Evolutionary conservation across 495 filamentous ascomycete genomes (phyloP).

Genomic region (Lasiosphaeria hispida): DNA sequence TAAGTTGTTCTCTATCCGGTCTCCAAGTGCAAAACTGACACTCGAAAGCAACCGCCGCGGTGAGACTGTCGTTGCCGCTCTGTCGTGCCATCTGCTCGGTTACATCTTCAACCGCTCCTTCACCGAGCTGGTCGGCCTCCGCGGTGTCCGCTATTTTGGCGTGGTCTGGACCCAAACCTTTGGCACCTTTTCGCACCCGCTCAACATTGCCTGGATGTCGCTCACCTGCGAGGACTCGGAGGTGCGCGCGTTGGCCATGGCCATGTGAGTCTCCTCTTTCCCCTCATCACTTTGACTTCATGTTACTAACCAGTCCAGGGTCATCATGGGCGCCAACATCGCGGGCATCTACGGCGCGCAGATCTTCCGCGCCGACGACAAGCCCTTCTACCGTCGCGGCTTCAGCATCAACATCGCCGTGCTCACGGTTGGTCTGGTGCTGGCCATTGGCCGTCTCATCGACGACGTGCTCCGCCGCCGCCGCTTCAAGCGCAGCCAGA

Average conservation of each 20-base stretch:
- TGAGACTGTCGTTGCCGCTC: slow-evolving; percentile 29
- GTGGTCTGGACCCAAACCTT: slow-evolving; percentile 53
- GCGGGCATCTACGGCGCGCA: slow-evolving; percentile 55
- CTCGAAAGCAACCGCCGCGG: slow-evolving; percentile 29
- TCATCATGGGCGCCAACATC: slow-evolving; percentile 57
- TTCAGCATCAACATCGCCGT: slow-evolving; percentile 31
- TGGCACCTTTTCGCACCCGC: slow-evolving; percentile 46
- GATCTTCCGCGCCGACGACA: slow-evolving; percentile 52
- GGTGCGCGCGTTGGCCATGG: slow-evolving; percentile 38
- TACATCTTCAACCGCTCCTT: slow-evolving; percentile 43
- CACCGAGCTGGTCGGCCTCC: slow-evolving; percentile 20
- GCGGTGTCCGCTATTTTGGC: slow-evolving; percentile 36
- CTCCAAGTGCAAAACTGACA: background rate
- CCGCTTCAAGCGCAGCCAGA: background rate
- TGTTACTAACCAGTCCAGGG: slow-evolving; percentile 30
- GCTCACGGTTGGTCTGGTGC: slow-evolving; percentile 16
- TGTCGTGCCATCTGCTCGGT: slow-evolving; percentile 32
- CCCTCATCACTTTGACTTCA: too few relatives aligned
- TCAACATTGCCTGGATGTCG: slow-evolving; percentile 42
- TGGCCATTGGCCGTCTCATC: slow-evolving; percentile 25
- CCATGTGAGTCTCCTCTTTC: slow-evolving; percentile 38
- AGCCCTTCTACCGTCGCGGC: slow-evolving; percentile 48
- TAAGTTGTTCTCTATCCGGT: slow-evolving; percentile 22
- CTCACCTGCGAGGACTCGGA: slow-evolving; percentile 33
- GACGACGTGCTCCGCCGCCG: slow-evolving; percentile 32